Base-by-base conservation (phyloP, 108 stramenopile genomes). In the Pseudonitzschia multiseries region DNA sequence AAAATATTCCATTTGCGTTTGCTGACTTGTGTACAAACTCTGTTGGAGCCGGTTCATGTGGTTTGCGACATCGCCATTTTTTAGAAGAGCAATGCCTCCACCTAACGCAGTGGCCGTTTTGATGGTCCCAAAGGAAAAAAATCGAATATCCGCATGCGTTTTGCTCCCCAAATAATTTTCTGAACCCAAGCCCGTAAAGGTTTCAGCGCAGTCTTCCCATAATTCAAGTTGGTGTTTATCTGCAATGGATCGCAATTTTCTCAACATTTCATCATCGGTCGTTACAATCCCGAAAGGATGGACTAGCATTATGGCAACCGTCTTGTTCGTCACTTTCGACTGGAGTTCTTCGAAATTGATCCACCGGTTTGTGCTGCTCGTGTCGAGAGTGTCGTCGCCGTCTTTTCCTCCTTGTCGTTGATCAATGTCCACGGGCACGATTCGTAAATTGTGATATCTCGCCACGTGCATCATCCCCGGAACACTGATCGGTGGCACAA, bases 171-270 rank as follows among this genome's bases (percentile, higher is more conserved):
- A 76, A 21, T 76, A 74, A n/a, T 40, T 40, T 12, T 68, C 65
- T 4, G 63, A 63, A 21, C 74, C 68, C 4, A 79, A 54, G 42
- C 93, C 93, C 28, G 78, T 79, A 69, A 86, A 94, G 60, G 86
- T 88, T 69, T 94, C 86, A n/a, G 93, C 93, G 77, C 91, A 87
- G 74, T 94, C 93, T 66, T 92, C 91, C 82, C 87, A 83, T 24
- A 94, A 46, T 40, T 92, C 89, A 32, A 92, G 14, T 14, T 69
- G 42, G 63, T 82, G 74, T 15, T 61, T 41, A 42, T 85, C 67
- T 9, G 86, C 86, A 2, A 88, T 28, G 27, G 15, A 48, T 60
- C 88, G 78, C 52, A 94, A 48, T 21, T 74, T 14, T 42, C 62
- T 33, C 78, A 87, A 73, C 15, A 79, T 67, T 0, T 62, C 22